Base-by-base conservation (phyloP, 73 alveolate genomes). In the Blepharisma japonicum region DNA sequence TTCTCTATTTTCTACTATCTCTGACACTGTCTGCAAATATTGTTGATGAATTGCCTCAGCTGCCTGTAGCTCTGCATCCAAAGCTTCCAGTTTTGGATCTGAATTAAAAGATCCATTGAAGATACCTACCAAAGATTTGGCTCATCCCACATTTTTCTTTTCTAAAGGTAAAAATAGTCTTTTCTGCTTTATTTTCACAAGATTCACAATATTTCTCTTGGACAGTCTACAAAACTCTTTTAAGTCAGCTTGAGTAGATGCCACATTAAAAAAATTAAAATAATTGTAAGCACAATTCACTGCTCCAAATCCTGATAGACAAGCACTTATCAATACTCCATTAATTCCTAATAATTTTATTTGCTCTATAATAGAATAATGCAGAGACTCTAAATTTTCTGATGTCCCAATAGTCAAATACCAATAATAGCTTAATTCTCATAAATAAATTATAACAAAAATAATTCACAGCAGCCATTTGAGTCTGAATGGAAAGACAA, bases 301-400 rank as follows among this genome's bases (percentile, higher is more conserved):
- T 39, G 80, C 80, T n/a, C 80, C 80, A 6, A 70, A 70, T 25
- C 80, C 80, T 23, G 80, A 70, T 3, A 70, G 6, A 2, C n/a
- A 39, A 38, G 80, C 80, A 18, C 68, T 45, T 9, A 70, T 7
- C 32, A 70, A 45, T 7, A 70, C 61, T n/a, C 80, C 80, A 4
- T 25, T n/a, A 45, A 38, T 5, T 3, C 80, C 61, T 45, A 70
- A 54, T 5, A 70, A 45, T 5, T 45, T 18, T 1, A 70, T 70
- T 5, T 23, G 42, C 11, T 23, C 77, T 45, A n/a, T n/a, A 25
- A 70, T 9, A 45, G 61, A 23, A 45, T 8, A 25, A 18, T 61
- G 49, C 11, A 61, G 23, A 5, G 5, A 61, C 11, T 8, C 74
- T 14, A 51, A 14, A 14, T 61, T 11, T 61, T 39, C 11, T 47